phyloP scores from a whole-genome alignment of 2,329 filamentous ascomycete species.

The Gremmenia infestans region DNA sequence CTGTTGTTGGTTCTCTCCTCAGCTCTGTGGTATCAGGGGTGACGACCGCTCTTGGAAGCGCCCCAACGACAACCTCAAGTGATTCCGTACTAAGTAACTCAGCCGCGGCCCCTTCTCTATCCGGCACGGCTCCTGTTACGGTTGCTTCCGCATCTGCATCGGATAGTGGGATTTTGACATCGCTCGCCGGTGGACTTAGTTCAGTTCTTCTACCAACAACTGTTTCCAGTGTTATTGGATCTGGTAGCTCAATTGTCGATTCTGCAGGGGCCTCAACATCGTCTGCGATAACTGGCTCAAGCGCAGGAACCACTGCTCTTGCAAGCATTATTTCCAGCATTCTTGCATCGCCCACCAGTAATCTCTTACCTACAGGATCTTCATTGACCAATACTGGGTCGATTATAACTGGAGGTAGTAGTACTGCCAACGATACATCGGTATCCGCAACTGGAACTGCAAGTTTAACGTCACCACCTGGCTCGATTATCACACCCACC shows the following conservation, averaged over 20 bases:
- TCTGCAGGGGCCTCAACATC: background rate
- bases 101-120: background rate
- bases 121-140: conserved; percentile 1
- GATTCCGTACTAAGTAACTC: no score
- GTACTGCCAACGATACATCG: background rate
- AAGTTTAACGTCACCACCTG: background rate
- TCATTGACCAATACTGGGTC: background rate
- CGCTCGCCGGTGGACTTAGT: background rate
- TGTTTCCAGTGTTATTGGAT: conserved; percentile 1
- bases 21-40: background rate
- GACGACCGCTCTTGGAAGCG: background rate
- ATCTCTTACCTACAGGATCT: background rate
- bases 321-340: conserved; percentile 13
- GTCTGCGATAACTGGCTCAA: background rate
- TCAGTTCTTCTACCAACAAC: background rate
- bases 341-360: conserved; percentile 1
- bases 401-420: no score
- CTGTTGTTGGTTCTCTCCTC: background rate
- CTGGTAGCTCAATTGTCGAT: background rate
- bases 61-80: no score
- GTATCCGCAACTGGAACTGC: conserved; percentile 1
- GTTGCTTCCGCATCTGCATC: conserved; percentile 2
- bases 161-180: background rate
- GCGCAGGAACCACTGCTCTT: background rate
- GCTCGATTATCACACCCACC: background rate